phyloP scores from a whole-genome alignment of 2,329 filamentous ascomycete species.

The Pseudogymnoascus sp. region DNA sequence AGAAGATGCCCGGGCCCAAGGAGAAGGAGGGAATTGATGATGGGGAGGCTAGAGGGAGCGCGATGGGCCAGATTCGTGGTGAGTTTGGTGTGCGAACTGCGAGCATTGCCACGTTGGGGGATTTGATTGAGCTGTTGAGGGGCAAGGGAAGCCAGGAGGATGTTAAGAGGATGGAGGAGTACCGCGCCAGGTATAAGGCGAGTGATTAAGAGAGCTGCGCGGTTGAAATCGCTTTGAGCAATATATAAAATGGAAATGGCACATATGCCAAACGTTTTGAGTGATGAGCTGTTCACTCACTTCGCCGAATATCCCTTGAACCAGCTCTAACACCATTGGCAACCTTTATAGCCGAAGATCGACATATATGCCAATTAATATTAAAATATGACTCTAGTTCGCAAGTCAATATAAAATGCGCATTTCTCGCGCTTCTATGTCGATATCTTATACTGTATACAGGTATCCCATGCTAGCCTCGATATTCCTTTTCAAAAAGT shows the following conservation, averaged over 20 bases:
- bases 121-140: constrained; percentile 64
- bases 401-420: neutral
- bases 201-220: constrained; percentile 34
- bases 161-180: constrained; percentile 61
- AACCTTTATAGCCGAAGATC: too few relatives aligned
- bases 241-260: too few relatives aligned
- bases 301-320: too few relatives aligned
- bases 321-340: too few relatives aligned
- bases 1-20: constrained; percentile 37
- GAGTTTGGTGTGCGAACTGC: constrained; percentile 77
- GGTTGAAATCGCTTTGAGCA: too few relatives aligned
- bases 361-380: neutral
- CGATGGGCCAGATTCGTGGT: constrained; percentile 76
- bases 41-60: constrained; percentile 62
- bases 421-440: neutral
- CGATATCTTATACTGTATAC: neutral
- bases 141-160: constrained; percentile 54
- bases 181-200: constrained; percentile 56
- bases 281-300: too few relatives aligned
- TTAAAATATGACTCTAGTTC: neutral
- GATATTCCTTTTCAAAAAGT: neutral
- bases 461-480: neutral
- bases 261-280: too few relatives aligned
- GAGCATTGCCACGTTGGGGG: constrained; percentile 72
- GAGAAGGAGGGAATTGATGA: constrained; percentile 45